Evolutionary conservation across 1,284 basidiomycete genomes (phyloP).

Genomic region (Mrakiaceae sp.): DNA sequence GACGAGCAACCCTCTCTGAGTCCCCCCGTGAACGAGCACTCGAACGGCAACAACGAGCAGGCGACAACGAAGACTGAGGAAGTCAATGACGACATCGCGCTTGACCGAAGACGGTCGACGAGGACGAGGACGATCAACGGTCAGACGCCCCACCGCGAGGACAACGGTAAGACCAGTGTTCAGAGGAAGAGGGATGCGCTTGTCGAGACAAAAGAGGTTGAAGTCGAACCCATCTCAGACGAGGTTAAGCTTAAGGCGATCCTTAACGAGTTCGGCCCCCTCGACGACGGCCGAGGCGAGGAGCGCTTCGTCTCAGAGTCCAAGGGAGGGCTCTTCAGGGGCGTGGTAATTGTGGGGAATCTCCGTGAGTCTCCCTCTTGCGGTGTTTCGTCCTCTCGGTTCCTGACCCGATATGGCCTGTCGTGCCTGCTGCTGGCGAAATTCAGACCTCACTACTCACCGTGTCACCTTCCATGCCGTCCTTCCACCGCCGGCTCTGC

Average conservation of each 20-base stretch:
- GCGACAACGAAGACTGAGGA: no score
- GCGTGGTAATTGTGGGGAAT: constrained; percentile 31
- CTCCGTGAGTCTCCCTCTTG: constrained; percentile 32
- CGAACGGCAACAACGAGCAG: no score
- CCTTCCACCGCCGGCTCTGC: constrained; percentile 38
- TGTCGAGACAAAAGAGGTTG: no score
- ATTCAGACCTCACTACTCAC: constrained; percentile 51
- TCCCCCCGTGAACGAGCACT: no score
- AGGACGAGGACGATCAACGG: no score
- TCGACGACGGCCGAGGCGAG: constrained; percentile 19
- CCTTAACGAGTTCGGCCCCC: constrained; percentile 30
- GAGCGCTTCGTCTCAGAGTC: constrained; percentile 46
- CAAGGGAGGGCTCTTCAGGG: constrained; percentile 42
- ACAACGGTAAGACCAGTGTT: no score
- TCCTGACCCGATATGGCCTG: neutral
- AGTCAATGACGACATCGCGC: no score
- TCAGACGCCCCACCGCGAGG: no score
- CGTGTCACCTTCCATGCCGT: constrained; percentile 55
- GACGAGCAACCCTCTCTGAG: no score
- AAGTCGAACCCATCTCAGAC: neutral
- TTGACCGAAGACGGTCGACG: no score
- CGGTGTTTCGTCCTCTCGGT: neutral
- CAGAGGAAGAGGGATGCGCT: no score
- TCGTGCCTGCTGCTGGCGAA: constrained; percentile 34
- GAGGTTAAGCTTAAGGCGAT: constrained; percentile 24